Percentiles rank a stretch among this genome's conserved stretches.
Evolutionary conservation across 2,329 filamentous ascomycete species (phyloP).

Genomic region (Nannizziopsis arthrosporioides): DNA sequence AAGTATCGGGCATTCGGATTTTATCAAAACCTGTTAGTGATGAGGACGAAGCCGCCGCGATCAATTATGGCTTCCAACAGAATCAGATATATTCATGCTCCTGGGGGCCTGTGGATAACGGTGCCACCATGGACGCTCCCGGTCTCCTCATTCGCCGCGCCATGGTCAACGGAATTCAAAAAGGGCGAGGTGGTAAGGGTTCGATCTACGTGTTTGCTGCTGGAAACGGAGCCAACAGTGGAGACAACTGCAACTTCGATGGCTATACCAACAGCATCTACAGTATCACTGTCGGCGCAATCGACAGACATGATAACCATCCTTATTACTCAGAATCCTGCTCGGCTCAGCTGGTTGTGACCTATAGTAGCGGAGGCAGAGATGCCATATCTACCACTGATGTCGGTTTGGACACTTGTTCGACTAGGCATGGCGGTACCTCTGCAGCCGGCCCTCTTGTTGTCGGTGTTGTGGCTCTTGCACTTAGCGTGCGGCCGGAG

Average conservation of each 20-base stretch:
- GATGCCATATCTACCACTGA: conserved; percentile 96
- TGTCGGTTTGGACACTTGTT: conserved; percentile 72
- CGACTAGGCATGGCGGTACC: conserved; percentile 75
- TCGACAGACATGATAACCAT: conserved; percentile 76
- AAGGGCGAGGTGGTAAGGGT: conserved; percentile 69
- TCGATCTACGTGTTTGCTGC: conserved; percentile 96
- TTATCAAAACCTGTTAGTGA: conserved; percentile 83
- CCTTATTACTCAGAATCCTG: conserved; percentile 95
- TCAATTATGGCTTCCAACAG: conserved; percentile 83
- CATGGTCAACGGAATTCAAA: conserved; percentile 84
- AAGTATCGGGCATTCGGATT: conserved; percentile 83
- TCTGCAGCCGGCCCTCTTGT: conserved; percentile 89
- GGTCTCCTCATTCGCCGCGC: conserved; percentile 77
- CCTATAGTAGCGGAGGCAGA: conserved; percentile 81
- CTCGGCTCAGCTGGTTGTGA: conserved; percentile 88
- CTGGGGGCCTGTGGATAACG: conserved; percentile 93
- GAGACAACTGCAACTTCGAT: conserved; percentile 98
- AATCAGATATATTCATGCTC: conserved; percentile 99
- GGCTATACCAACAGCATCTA: conserved; percentile 99
- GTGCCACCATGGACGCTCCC: conserved; percentile 83
- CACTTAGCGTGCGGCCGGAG: conserved; percentile 72
- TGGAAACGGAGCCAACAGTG: conserved; percentile 75
- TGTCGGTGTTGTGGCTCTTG: conserved; percentile 82
- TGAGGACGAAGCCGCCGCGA: conserved; percentile 77
- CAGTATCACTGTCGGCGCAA: conserved; percentile 89